These are phyloP conservation scores for Parietaria judaica DNA, from an alignment of 306 rosid species.

Conservation along the genomic window DNA sequence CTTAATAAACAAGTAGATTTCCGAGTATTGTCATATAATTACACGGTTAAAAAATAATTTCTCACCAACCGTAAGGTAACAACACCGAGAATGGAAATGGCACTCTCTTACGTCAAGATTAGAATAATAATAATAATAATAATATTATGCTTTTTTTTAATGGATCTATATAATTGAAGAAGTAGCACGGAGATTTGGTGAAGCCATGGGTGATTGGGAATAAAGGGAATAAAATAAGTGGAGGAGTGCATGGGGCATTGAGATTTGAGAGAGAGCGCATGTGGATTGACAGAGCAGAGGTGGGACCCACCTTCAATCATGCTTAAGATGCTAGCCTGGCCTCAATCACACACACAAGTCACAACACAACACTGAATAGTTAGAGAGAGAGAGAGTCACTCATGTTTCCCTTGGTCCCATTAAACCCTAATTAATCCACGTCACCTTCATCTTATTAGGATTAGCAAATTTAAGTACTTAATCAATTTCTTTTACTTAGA, in stretches of 20 bases:
- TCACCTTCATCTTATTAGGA: background rate
- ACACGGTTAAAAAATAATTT: too few relatives aligned
- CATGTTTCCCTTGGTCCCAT: slow-evolving; percentile 16
- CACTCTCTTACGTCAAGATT: too few relatives aligned
- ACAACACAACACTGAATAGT: slow-evolving; percentile 15
- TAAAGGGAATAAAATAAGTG: slow-evolving; percentile 33
- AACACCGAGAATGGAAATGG: too few relatives aligned
- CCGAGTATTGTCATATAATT: too few relatives aligned
- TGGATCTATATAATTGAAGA: too few relatives aligned
- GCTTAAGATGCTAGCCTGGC: slow-evolving; percentile 65
- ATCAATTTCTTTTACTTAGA: too few relatives aligned
- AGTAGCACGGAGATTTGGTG: slow-evolving; percentile 24
- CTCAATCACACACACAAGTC: slow-evolving; percentile 53
- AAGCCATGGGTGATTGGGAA: slow-evolving; percentile 8
- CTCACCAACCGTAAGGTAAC: too few relatives aligned
- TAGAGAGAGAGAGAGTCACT: background rate
- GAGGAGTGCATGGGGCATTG: slow-evolving; percentile 55
- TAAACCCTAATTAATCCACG: slow-evolving; percentile 7
- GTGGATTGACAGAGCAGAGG: slow-evolving; percentile 58
- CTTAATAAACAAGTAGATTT: too few relatives aligned
- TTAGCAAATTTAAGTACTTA: background rate
- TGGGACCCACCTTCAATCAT: slow-evolving; percentile 61
- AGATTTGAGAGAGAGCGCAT: slow-evolving; percentile 60
- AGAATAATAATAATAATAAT: too few relatives aligned
- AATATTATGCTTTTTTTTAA: too few relatives aligned